Evolutionary conservation across 2,329 filamentous ascomycete genomes (phyloP), one percentile per base, ranked within the genome.

Genomic region (Colletotrichum plurivorum): DNA sequence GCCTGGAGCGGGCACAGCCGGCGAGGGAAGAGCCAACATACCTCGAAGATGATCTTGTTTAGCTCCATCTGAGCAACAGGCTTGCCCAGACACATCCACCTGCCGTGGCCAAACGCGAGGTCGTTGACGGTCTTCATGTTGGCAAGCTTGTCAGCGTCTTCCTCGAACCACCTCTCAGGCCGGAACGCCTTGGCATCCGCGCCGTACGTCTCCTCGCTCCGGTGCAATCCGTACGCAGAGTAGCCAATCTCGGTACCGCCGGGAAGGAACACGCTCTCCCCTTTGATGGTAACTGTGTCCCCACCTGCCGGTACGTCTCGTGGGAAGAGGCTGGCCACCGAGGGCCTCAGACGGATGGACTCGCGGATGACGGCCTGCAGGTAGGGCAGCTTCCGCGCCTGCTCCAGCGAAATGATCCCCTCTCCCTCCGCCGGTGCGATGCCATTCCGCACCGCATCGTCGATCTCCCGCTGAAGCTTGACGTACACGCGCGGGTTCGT

Each of bases 161-260:
- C 63, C 39, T 76, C 73, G 12, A 82, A 71, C 80, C 89, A 90
- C n/a, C 89, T 77, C 73, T 91, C 89, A 0, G 89, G 89, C 4
- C 85, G 77, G 73, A 86, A 92, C 0, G 74, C 74, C 52, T 90
- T 85, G 0, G 85, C 83, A 69, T 91, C 86, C 0, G 81, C 74
- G 0, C 89, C 89, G 64, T 90, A 92, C 9, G 90, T 76, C 48
- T 86, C 83, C 3, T 82, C 80, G 9, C 86, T 81, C 0, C 86
- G 84, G 72, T 91, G 89, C n/a, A 92, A 78, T 0, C 90, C 87
- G 85, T 86, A 90, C 0, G 88, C 83, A 69, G 86, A 89, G 76
- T 85, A 88, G 8, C 88, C 88, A 2, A 90, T 84, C 63, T 89
- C 87, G 1, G 87, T 87, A 2, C 88, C 88, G 2, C 84, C 87